These are phyloP conservation scores for Alnus rubra DNA, from an alignment of 306 rosid genomes.

Conservation along the genomic window DNA sequence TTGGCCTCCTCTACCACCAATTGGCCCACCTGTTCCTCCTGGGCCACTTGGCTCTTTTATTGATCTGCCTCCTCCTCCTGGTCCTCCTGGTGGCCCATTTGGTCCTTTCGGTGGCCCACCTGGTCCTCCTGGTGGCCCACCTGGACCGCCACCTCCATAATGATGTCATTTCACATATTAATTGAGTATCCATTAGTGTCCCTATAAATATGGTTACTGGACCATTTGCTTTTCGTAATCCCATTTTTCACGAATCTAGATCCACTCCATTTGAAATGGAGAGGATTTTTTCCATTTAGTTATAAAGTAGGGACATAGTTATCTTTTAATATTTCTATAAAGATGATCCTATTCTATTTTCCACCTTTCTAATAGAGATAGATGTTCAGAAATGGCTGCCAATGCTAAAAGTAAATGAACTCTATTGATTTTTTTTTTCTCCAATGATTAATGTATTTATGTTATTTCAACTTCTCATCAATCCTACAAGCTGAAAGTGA, in stretches of 20 bases:
- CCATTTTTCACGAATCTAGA: not conserved
- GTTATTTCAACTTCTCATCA: too few relatives aligned
- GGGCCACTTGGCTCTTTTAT: not conserved
- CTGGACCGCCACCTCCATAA: constrained; percentile 12
- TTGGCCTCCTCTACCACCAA: not conserved
- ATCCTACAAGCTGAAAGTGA: too few relatives aligned
- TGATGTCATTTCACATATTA: not conserved
- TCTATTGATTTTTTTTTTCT: not conserved
- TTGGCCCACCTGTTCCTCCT: constrained; percentile 13
- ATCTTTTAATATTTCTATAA: too few relatives aligned
- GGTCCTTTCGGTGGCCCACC: not conserved
- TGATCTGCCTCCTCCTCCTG: not conserved
- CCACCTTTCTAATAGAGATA: not conserved
- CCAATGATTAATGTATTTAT: too few relatives aligned
- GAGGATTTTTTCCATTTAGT: too few relatives aligned
- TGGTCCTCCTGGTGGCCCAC: constrained; percentile 16
- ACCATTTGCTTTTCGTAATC: not conserved
- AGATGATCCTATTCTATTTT: not conserved
- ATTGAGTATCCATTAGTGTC: not conserved
- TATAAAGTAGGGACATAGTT: too few relatives aligned
- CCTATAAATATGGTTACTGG: not conserved
- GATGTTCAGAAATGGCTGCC: not conserved
- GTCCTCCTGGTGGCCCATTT: not conserved
- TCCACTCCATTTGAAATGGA: too few relatives aligned
- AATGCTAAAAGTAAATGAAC: not conserved